Evolutionary conservation across 805 yeast species (phyloP).

Genomic region (Pichia nakasei): DNA sequence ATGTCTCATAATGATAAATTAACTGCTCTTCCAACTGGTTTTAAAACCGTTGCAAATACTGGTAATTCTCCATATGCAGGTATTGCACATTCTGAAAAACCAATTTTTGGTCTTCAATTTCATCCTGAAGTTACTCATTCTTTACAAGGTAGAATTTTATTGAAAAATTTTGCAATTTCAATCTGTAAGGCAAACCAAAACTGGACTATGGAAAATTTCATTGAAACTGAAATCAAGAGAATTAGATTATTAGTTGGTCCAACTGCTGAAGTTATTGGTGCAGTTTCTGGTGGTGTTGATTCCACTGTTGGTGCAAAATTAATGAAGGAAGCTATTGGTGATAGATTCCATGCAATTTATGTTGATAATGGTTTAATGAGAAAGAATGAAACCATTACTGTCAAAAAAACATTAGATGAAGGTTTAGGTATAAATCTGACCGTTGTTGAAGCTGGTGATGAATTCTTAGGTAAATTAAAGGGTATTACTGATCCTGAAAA

Average conservation of each 20-base stretch:
- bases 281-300: constrained; percentile 99
- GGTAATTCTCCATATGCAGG: constrained; percentile 96
- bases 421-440: constrained; percentile 93
- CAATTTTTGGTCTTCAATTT: constrained; percentile 92
- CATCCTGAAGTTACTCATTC: constrained; percentile 99
- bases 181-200: constrained; percentile 81
- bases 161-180: constrained; percentile 86
- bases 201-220: constrained; percentile 98
- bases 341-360: constrained; percentile 94
- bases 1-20: constrained; percentile 99
- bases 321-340: constrained; percentile 97
- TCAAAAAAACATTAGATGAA: constrained; percentile 79
- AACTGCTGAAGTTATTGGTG: constrained; percentile 97
- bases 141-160: constrained; percentile 74
- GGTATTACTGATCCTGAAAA: constrained; percentile 98
- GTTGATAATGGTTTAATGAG: constrained; percentile 98
- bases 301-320: constrained; percentile 98
- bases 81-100: constrained; percentile 63
- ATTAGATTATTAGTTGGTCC: constrained; percentile 91
- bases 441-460: constrained; percentile 89
- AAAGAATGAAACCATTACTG: constrained; percentile 82
- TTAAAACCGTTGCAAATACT: constrained; percentile 81
- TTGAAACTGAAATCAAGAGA: constrained; percentile 92
- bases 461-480: constrained; percentile 75
- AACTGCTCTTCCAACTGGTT: constrained; percentile 81